phyloP scores from a whole-genome alignment of 805 yeast genomes.

The Lipomyces mesembrius region DNA sequence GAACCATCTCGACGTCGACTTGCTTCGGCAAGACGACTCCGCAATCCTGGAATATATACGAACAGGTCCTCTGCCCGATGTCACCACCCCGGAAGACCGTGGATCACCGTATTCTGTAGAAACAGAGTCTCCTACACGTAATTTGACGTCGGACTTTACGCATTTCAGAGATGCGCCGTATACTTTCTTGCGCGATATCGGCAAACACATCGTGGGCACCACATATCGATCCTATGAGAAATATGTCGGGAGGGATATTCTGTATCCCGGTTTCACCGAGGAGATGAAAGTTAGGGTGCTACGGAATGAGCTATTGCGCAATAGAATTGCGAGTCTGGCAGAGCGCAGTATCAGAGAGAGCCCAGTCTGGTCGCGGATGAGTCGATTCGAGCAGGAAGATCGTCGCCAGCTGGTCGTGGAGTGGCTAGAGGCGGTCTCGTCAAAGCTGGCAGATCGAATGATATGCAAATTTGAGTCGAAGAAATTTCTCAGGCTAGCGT shows the following conservation, averaged over 20 bases:
- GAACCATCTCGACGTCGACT: constrained; percentile 27
- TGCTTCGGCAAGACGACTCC: constrained; percentile 32
- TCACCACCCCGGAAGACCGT: background rate
- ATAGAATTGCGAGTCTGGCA: constrained; percentile 45
- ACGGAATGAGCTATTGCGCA: constrained; percentile 42
- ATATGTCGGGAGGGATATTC: constrained; percentile 47
- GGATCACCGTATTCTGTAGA: background rate
- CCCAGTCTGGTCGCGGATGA: constrained; percentile 36
- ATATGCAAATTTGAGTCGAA: constrained; percentile 46
- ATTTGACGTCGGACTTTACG: constrained; percentile 43
- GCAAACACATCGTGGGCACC: constrained; percentile 44
- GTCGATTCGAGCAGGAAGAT: constrained; percentile 38
- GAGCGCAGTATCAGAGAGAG: constrained; percentile 43
- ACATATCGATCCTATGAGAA: constrained; percentile 48
- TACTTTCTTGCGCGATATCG: constrained; percentile 43
- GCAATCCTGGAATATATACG: constrained; percentile 31
- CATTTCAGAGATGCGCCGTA: constrained; percentile 49
- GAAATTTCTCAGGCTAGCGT: constrained; percentile 43
- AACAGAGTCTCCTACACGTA: constrained; percentile 39
- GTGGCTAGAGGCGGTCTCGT: constrained; percentile 45
- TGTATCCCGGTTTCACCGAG: constrained; percentile 44
- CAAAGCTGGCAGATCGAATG: constrained; percentile 44
- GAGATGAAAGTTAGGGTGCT: constrained; percentile 42
- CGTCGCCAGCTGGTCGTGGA: constrained; percentile 41
- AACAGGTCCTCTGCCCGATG: constrained; percentile 6